Base-by-base conservation (phyloP, 352 stramenopile species). In the Phytophthora tubulina region DNA sequence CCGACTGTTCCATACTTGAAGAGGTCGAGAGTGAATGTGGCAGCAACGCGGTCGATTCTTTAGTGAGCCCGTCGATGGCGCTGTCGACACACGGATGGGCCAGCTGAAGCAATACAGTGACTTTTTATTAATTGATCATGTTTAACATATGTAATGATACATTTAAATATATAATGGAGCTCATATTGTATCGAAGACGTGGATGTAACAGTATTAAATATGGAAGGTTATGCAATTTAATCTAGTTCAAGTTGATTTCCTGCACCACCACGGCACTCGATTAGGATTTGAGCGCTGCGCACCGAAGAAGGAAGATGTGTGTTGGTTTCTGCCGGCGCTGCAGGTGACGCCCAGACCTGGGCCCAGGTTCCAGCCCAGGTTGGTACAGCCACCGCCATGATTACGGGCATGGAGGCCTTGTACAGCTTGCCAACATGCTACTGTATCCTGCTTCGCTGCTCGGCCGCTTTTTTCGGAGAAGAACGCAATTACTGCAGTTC, bases 1-100 rank as follows among this genome's bases (percentile, higher is more conserved):
- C 7, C 21, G 21, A 27, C 21, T 27, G 21, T 31, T 8, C 30
- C 59, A 36, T 31, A 27, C 50, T 53, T 53, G 44, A 64, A 27
- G 41, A 64, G 1, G 1, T 4, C 35, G 3, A 72, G 48, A 72
- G 49, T 72, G 62, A 68, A 72, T 72, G 50, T 68, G 1, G n/a
- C 48, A 31, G 13, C 41, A 7, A 46, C 42, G 32, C 31, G 21
- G 62, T 50, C 13, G 32, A 75, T 67, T 75, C 53, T 36, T 41
- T 48, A 69, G 42, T 73, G 65, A 67, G 56, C 17, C 50, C 33
- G 49, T 51, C 36, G 46, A 65, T 38, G 17, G 14, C 30, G 17
- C 44, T 39, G n/a, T 48, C 45, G 57, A 48, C 32, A 50, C 27
- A 59, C 32, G 42, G 10, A 17, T 21, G 44, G 31, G 35, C 38